These are phyloP conservation scores for Exsudoporus frostii DNA, from an alignment of 768 basidiomycete genomes.

Conservation along the genomic window DNA sequence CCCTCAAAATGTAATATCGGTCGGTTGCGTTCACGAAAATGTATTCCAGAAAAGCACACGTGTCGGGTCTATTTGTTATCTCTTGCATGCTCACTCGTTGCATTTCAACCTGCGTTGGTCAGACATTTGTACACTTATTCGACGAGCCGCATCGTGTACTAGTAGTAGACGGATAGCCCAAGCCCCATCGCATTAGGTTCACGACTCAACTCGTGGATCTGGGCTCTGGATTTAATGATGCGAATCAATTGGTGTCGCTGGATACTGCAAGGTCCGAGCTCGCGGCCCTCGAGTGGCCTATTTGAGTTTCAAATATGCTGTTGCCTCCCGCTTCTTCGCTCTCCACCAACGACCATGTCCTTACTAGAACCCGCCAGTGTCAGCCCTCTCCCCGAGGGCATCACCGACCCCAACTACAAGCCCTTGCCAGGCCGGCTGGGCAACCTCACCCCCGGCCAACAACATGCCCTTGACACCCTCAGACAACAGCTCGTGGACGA, in stretches of 20 bases:
- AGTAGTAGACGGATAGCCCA: constrained; percentile 25
- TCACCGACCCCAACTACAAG: constrained; percentile 62
- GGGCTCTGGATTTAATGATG: constrained; percentile 35
- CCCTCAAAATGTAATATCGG: constrained; percentile 15
- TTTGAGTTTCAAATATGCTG: constrained; percentile 12
- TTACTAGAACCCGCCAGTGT: constrained; percentile 42
- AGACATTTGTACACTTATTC: constrained; percentile 15
- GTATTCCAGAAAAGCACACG: constrained; percentile 8
- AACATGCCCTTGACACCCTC: constrained; percentile 65
- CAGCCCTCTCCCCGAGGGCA: constrained; percentile 52
- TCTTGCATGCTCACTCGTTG: constrained; percentile 9
- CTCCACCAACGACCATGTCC: constrained; percentile 27
- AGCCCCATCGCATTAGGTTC: constrained; percentile 32
- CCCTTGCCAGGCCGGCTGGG: constrained; percentile 73
- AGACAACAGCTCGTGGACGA: constrained; percentile 60
- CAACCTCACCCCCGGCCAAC: constrained; percentile 65
- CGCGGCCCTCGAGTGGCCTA: background rate
- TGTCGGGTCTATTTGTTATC: constrained; percentile 3
- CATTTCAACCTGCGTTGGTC: constrained; percentile 35
- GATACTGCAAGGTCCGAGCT: background rate
- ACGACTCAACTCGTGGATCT: constrained; percentile 34
- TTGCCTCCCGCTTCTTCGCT: background rate
- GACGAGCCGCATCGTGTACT: constrained; percentile 27
- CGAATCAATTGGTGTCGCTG: too few relatives aligned
- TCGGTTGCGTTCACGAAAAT: constrained; percentile 5